phyloP scores from a whole-genome alignment of 1,139 yeast species.

The Protomyces gravidus region DNA sequence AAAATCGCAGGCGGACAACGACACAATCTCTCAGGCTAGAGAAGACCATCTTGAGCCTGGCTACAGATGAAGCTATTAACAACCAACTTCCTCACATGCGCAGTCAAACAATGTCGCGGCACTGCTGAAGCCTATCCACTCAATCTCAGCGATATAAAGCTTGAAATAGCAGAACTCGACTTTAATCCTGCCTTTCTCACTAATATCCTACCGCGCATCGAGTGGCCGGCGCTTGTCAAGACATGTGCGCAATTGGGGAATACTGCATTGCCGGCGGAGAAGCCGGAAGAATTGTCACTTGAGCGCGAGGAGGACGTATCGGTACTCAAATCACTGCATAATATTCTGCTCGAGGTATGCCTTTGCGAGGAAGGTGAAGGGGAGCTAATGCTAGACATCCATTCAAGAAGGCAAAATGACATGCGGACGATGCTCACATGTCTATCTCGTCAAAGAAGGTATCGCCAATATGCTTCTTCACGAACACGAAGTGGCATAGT shows the following conservation, averaged over 20 bases:
- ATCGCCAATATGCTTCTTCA: slow-evolving; percentile 93
- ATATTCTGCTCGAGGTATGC: slow-evolving; percentile 57
- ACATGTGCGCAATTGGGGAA: slow-evolving; percentile 80
- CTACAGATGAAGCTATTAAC: slow-evolving; percentile 42
- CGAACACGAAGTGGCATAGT: slow-evolving; percentile 54
- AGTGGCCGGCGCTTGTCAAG: slow-evolving; percentile 75
- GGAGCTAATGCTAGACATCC: slow-evolving; percentile 61
- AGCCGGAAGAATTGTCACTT: slow-evolving; percentile 56
- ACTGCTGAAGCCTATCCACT: slow-evolving; percentile 79
- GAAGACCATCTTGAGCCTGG: neutral
- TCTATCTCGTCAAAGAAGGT: slow-evolving; percentile 83
- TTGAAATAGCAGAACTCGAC: slow-evolving; percentile 74
- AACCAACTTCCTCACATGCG: slow-evolving; percentile 92
- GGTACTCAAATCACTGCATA: slow-evolving; percentile 69
- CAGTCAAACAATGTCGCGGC: slow-evolving; percentile 73
- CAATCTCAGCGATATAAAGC: slow-evolving; percentile 62
- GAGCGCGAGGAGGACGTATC: slow-evolving; percentile 53
- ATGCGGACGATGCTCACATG: slow-evolving; percentile 80
- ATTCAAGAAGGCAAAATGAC: slow-evolving; percentile 83
- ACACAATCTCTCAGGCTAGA: too few relatives aligned
- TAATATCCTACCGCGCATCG: slow-evolving; percentile 73
- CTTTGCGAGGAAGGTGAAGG: too few relatives aligned
- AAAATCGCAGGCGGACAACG: too few relatives aligned
- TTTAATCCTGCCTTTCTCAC: slow-evolving; percentile 75
- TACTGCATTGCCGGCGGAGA: slow-evolving; percentile 55